Evolutionary conservation across 768 basidiomycete species (phyloP).

Genomic region (Galerina marginata): DNA sequence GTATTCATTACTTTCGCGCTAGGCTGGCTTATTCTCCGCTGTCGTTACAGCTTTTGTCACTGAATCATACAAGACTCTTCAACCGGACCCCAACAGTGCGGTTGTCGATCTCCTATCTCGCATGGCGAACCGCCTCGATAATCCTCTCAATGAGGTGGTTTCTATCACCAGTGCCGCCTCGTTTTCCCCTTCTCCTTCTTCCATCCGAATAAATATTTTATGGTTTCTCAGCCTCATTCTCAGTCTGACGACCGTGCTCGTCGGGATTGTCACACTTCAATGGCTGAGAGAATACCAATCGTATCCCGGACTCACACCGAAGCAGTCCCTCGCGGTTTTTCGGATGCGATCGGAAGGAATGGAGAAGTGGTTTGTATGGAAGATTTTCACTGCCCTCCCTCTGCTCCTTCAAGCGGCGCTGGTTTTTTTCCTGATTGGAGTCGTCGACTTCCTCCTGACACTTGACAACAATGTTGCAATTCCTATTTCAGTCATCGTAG

Average conservation of each 20-base stretch:
- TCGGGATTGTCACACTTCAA: slow-evolving; percentile 18
- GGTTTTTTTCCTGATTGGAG: slow-evolving; percentile 31
- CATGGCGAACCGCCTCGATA: slow-evolving; percentile 11
- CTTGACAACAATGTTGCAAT: slow-evolving; percentile 20
- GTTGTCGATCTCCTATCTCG: slow-evolving; percentile 16
- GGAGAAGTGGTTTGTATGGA: slow-evolving; percentile 29
- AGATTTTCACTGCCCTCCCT: slow-evolving; percentile 29
- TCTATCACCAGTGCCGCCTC: neutral
- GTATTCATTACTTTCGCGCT: neutral
- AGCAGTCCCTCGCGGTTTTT: slow-evolving; percentile 16
- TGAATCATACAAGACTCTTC: slow-evolving; percentile 21
- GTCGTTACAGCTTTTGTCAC: slow-evolving; percentile 22
- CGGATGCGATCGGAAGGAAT: slow-evolving; percentile 33
- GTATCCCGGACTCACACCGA: slow-evolving; percentile 3
- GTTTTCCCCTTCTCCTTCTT: neutral
- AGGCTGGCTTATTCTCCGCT: slow-evolving; percentile 31
- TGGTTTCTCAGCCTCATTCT: slow-evolving; percentile 22
- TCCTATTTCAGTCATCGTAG: slow-evolving; percentile 23
- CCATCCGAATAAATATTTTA: slow-evolving; percentile 17
- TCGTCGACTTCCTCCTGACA: slow-evolving; percentile 28
- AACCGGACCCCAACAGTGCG: slow-evolving; percentile 17
- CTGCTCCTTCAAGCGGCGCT: slow-evolving; percentile 32
- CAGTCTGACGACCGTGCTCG: slow-evolving; percentile 15
- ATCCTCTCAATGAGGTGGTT: neutral
- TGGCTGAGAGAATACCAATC: slow-evolving; percentile 22